A percentile compares a stretch with the other conserved stretches of the same genome.
Conservation (phyloP, 345 rosid genomes). For the Salix suchowensis region DNA sequence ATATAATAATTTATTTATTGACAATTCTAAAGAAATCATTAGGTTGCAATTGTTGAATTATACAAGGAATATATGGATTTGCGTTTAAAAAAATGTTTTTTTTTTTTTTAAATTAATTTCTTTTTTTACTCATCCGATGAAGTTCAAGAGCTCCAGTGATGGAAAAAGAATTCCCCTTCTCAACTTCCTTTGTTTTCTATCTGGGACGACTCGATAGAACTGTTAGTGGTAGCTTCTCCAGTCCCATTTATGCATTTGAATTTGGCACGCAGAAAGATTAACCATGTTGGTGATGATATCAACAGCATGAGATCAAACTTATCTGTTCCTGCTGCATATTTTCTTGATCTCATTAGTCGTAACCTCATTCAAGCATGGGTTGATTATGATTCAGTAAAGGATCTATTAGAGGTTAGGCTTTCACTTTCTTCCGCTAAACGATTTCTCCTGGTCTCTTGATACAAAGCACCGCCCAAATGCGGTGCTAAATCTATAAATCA, state of each 20-base stretch:
- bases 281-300: constrained; percentile 1
- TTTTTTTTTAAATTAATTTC: too few species aligned
- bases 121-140: not conserved
- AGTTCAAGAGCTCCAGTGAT: not conserved
- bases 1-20: too few species aligned
- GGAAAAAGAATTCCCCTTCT: not conserved
- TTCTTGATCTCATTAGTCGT: constrained; percentile 41
- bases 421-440: constrained; percentile 58
- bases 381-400: constrained; percentile 70
- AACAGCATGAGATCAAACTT: not conserved
- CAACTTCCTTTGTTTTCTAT: not conserved
- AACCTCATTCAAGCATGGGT: constrained; percentile 67
- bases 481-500: too few species aligned
- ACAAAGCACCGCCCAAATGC: too few species aligned
- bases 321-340: not conserved
- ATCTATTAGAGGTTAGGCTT: constrained; percentile 56
- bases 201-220: not conserved
- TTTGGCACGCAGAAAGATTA: not conserved
- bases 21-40: too few species aligned
- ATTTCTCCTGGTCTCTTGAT: constrained; percentile 41
- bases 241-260: not conserved
- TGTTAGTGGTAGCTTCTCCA: not conserved
- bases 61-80: too few species aligned
- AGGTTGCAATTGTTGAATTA: too few species aligned
- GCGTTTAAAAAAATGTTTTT: too few species aligned